Evolutionary conservation across 2,329 filamentous ascomycete genomes (phyloP).

Genomic region (Coniochaeta sp.): DNA sequence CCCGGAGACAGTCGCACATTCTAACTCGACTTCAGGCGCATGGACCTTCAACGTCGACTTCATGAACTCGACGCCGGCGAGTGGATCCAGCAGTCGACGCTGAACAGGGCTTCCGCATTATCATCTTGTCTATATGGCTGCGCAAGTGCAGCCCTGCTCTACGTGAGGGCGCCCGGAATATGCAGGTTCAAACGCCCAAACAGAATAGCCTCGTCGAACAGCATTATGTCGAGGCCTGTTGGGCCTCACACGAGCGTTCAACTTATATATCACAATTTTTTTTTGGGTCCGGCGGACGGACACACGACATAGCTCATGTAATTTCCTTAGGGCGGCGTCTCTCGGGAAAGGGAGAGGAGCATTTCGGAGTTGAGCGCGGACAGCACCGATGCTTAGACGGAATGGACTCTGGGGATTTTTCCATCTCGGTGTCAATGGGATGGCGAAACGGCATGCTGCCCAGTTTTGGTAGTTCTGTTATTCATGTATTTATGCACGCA

Average conservation of each 20-base stretch:
- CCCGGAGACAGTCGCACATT: background rate
- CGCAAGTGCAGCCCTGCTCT: too few species aligned
- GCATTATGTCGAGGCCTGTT: background rate
- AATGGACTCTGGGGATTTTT: background rate
- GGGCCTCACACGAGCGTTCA: background rate
- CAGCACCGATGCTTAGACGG: background rate
- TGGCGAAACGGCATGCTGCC: background rate
- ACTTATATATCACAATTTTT: background rate
- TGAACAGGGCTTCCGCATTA: conserved; percentile 4
- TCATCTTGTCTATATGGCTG: too few species aligned
- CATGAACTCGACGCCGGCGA: conserved; percentile 8
- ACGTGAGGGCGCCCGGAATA: too few species aligned
- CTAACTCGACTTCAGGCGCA: conserved; percentile 28
- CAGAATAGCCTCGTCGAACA: background rate
- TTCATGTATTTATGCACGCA: background rate
- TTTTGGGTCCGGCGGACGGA: background rate
- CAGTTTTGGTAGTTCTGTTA: background rate
- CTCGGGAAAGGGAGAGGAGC: background rate
- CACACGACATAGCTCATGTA: background rate
- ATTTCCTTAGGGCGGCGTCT: background rate
- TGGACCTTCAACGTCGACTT: conserved; percentile 38
- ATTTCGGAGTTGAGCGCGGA: background rate
- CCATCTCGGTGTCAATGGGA: background rate
- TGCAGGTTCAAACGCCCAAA: background rate
- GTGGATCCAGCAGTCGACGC: conserved; percentile 16